Evolutionary conservation across 2,329 filamentous ascomycete species (phyloP).

Genomic region (Epichloe baconii): DNA sequence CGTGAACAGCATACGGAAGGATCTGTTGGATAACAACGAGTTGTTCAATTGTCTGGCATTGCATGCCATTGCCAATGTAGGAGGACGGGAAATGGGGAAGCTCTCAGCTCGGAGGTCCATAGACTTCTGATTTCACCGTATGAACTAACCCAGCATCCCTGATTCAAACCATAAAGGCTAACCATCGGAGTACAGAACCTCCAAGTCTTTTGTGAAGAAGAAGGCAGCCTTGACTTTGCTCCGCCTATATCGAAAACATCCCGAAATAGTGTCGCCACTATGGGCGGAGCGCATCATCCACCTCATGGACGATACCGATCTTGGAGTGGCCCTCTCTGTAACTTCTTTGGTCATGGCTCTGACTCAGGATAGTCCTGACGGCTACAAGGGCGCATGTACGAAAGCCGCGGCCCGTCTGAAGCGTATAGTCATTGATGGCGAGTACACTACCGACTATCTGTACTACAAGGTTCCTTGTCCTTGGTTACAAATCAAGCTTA

Average conservation of each 20-base stretch:
- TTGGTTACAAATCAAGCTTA: slow-evolving; percentile 92
- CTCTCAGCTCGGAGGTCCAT: slow-evolving; percentile 82
- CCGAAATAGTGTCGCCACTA: slow-evolving; percentile 85
- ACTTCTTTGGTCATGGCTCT: slow-evolving; percentile 92
- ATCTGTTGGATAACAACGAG: slow-evolving; percentile 88
- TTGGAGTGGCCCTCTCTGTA: slow-evolving; percentile 88
- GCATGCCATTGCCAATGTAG: slow-evolving; percentile 96
- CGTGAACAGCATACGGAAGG: slow-evolving; percentile 96
- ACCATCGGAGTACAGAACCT: slow-evolving; percentile 30
- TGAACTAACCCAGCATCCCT: slow-evolving; percentile 20
- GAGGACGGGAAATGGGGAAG: slow-evolving; percentile 96
- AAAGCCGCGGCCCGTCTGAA: slow-evolving; percentile 87
- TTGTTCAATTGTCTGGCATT: slow-evolving; percentile 93
- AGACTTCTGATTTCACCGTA: slow-evolving; percentile 88
- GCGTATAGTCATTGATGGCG: slow-evolving; percentile 78
- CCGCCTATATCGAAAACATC: slow-evolving; percentile 86
- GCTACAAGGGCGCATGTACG: slow-evolving; percentile 86
- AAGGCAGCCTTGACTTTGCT: slow-evolving; percentile 92
- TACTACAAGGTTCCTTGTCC: slow-evolving; percentile 99
- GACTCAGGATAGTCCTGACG: slow-evolving; percentile 85
- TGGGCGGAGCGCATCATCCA: slow-evolving; percentile 98
- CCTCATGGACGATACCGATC: slow-evolving; percentile 92
- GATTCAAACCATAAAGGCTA: background rate
- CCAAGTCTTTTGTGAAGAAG: slow-evolving; percentile 98
- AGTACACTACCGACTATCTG: slow-evolving; percentile 81